Evolutionary conservation across 805 yeast species (phyloP), one percentile per base, ranked within the genome.

Genomic region (Ogataea degrootiae): DNA sequence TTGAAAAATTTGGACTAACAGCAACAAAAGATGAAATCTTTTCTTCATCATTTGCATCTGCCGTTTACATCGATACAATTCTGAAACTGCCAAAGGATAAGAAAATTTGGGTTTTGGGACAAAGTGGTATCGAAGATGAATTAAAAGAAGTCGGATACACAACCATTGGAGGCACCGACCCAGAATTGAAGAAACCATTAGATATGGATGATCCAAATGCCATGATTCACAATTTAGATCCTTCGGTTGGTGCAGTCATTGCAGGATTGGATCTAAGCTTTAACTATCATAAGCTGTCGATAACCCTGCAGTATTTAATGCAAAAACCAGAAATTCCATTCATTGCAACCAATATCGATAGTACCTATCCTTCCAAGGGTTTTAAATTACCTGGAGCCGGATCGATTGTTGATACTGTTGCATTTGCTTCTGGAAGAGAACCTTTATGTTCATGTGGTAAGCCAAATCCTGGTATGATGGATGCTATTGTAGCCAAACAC

Each of bases 371-470:
- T 2, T 80, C 86, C 49, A 83, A 87, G 66, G 97, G 96, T 1
- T 73, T 79, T 57, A 77, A 87, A 42, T 75, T 94, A 43, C 96
- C 97, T 17, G 99, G 99, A 31, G 98, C 99, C 1, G 99, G 99
- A 1, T 83, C 97, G 1, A 79, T 89, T 54, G 83, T 92, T 39
- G 87, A 88, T 55, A 76, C 90, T 0, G 82, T 88, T 16, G 79
- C 87, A 2, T 80, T 69, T 55, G 83, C 92, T 12, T 69, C 87
- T 21, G 91, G 88, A n/a, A 77, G 97, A 55, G 70, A 77, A 52
- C 98, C 99, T 1, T 82, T 83, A 46, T 85, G 92, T 2, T 50
- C 57, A 26, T 86, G 97, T 59, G 99, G 99, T 46, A 94, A 94
- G 63, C 99, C 99, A 21, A 82, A 83, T 47, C 81, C 78, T 54